Base-by-base conservation (phyloP, 1,139 yeast species). In the Spathaspora sp. region DNA sequence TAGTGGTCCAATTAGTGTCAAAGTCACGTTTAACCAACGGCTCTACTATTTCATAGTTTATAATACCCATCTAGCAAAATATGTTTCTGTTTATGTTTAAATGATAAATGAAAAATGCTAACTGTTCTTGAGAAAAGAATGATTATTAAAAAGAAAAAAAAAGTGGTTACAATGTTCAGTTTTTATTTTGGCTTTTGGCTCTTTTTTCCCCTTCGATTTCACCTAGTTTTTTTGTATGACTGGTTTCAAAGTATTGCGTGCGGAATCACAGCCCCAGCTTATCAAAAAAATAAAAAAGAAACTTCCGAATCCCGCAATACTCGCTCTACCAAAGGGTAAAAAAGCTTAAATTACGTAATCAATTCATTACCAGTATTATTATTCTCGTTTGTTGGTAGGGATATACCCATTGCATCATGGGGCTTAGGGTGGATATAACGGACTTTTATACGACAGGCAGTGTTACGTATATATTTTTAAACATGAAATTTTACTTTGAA, bases 1-100 rank as follows among this genome's bases (percentile, higher is more conserved):
- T 20, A 20, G 18, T 37, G 10, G 26, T 49, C 65, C 70, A 64
- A 41, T 54, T 53, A 43, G 55, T 55, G 13, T 41, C 53, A 47
- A 54, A 43, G 24, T 50, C 52, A 38, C 55, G 49, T 27, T 44
- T 43, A 10, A 20, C 23, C 11, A 46, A 23, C 13, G 36, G 18
- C 17, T 15, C 36, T 31, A 31, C 15, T 39, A 26, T 26, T 13
- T 26, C 33, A 24, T 15, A 39, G 24, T 25, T 39, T n/a, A 39
- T 15, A 15, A 39, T 25, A 39, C 15, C 18, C 41, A 39, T 31
- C 10, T 13, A 31, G 36, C 8, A 31, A n/a, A n/a, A 29, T 29
- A n/a, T 29, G 34, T 7, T 29, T 29, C 34, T 31, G 36, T 13
- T 13, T 13, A 9, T 13, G 8, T 31, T 31, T 31, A 31, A 8